Base-by-base conservation (phyloP, 2,329 filamentous ascomycete genomes). In the Aureobasidium leucospermi region DNA sequence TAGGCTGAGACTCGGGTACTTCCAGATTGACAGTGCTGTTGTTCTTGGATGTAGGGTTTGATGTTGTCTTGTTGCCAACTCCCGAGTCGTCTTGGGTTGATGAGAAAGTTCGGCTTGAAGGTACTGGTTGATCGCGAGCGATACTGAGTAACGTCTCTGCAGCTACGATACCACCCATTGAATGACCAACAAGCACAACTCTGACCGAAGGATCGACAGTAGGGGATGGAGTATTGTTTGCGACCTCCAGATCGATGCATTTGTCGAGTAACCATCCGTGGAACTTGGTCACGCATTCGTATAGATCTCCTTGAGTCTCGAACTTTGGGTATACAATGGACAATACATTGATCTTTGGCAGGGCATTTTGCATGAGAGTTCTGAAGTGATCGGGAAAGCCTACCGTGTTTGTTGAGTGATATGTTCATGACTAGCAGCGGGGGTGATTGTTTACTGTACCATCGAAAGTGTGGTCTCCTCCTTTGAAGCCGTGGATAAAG, bases 211-310 rank as follows among this genome's bases (percentile, higher is more conserved):
- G 90, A 62, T 95, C 90, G 63, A 96, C 81, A 0, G 89, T 96
- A 0, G 92, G 92, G 5, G 88, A 92, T 1, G 89, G 83, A 0
- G 90, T 93, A 47, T 81, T 80, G 65, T 89, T 88, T 31, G 82
- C 85, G 60, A 96, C 92, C 75, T 99, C 93, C 67, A 96, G 79
- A 72, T 97, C 94, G 67, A 97, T 96, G 67, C 97, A 89, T 67
- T 89, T 89, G 70, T 96, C 87, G 65, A 92, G 85, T 15, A 97
- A 83, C 87, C 89, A 94, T 74, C 89, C 86, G 64, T 86, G 84
- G 74, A 94, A 92, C 31, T 83, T 79, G 62, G 78, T 78, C 61
- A 93, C 88, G 69, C 86, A 88, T 62, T 87, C 82, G 48, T 79
- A 77, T 49, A 94, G 74, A 69, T 93, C 87, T 15, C 89, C 89